Evolutionary conservation across 2,329 filamentous ascomycete species (phyloP).

Genomic region (Bertia moriformis): DNA sequence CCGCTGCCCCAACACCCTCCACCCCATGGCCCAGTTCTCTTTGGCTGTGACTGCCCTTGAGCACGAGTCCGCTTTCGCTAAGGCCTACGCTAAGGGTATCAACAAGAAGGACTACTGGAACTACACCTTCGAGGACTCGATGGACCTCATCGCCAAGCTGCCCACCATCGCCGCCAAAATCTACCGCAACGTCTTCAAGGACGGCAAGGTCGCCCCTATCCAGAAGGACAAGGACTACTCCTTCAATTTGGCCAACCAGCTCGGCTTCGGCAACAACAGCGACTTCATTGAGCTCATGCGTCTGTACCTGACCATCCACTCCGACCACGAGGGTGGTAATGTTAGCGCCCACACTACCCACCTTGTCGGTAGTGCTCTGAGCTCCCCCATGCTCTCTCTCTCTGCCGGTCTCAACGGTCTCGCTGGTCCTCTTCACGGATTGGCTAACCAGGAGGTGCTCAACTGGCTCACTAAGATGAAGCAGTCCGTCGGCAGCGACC

Average conservation of each 20-base stretch:
- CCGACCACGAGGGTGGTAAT: constrained; percentile 98
- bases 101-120: constrained; percentile 99
- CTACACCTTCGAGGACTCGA: constrained; percentile 98
- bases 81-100: constrained; percentile 97
- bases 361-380: constrained; percentile 88
- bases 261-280: constrained; percentile 84
- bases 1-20: constrained; percentile 95
- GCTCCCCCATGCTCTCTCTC: constrained; percentile 92
- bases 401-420: constrained; percentile 96
- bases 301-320: constrained; percentile 98
- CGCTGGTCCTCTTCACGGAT: constrained; percentile 92
- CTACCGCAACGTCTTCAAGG: constrained; percentile 99
- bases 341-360: constrained; percentile 97
- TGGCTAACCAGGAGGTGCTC: constrained; percentile 98
- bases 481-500: constrained; percentile 79
- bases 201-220: constrained; percentile 88
- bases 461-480: constrained; percentile 99
- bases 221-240: constrained; percentile 99
- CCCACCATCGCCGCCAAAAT: constrained; percentile 95
- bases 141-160: constrained; percentile 99
- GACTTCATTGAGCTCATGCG: constrained; percentile 98
- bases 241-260: constrained; percentile 99
- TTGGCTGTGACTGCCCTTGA: constrained; percentile 94
- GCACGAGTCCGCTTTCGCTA: constrained; percentile 93
- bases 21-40: constrained; percentile 99